These are phyloP conservation scores for Malbranchea zuffiana DNA, from an alignment of 2,329 filamentous ascomycete genomes.

Conservation along the genomic window DNA sequence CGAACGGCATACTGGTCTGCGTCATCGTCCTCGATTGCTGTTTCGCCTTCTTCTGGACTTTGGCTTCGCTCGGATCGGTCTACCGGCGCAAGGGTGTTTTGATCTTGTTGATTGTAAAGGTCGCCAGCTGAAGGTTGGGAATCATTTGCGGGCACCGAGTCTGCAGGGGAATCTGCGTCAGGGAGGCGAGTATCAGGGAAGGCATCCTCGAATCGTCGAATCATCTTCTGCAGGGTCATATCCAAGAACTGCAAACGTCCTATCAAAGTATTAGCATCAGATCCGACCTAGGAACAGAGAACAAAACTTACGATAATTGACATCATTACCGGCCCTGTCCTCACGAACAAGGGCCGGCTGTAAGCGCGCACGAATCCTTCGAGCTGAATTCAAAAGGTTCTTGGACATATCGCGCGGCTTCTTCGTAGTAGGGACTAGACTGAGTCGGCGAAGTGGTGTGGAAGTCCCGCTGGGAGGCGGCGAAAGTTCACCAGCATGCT, in stretches of 20 bases:
- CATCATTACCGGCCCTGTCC: constrained; percentile 57
- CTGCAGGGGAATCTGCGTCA: constrained; percentile 18
- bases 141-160: constrained; percentile 16
- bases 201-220: constrained; percentile 90
- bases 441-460: constrained; percentile 44
- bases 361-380: constrained; percentile 74
- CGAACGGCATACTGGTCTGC: constrained; percentile 35
- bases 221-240: constrained; percentile 77
- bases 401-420: constrained; percentile 91
- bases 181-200: constrained; percentile 71
- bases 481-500: constrained; percentile 28
- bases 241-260: constrained; percentile 77
- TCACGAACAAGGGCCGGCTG: constrained; percentile 75
- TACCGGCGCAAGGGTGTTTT: constrained; percentile 3
- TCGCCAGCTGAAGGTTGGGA: constrained; percentile 27
- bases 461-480: constrained; percentile 41
- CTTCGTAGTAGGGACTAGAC: constrained; percentile 39
- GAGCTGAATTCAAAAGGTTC: constrained; percentile 72
- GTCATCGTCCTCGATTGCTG: constrained; percentile 32
- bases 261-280: constrained; percentile 24
- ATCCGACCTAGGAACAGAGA: constrained; percentile 1
- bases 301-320: constrained; percentile 58
- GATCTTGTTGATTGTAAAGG: constrained; percentile 4
- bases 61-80: constrained; percentile 16
- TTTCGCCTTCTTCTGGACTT: constrained; percentile 26